phyloP scores from a whole-genome alignment of 2,329 filamentous ascomycete species.

The Magnaporthiopsis rhizophila region DNA sequence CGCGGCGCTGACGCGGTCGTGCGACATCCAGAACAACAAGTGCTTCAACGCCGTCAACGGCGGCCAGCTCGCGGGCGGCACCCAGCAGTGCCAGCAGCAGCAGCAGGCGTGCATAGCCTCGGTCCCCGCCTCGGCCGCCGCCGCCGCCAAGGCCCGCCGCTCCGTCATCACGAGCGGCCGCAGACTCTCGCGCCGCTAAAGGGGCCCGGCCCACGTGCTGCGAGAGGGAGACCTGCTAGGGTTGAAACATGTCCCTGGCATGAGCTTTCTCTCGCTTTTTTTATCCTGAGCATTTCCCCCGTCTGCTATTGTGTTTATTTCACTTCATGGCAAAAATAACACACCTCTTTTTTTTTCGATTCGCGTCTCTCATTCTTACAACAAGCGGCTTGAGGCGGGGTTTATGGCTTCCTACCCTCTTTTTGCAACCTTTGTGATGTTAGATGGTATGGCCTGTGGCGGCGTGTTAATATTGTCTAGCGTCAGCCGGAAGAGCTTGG shows the following conservation, averaged over 20 bases:
- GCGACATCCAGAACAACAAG: conserved; percentile 36
- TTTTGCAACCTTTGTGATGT: neutral
- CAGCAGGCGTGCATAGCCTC: conserved; percentile 19
- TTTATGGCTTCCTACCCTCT: neutral
- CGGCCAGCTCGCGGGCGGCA: conserved; percentile 22
- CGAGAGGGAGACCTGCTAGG: neutral
- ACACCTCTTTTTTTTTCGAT: neutral
- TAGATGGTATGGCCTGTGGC: neutral
- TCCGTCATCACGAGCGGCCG: conserved; percentile 9
- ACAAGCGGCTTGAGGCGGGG: neutral
- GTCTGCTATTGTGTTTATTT: neutral
- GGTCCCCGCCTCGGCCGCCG: conserved; percentile 11
- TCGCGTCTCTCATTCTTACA: neutral
- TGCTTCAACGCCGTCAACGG: conserved; percentile 33
- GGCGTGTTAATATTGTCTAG: neutral
- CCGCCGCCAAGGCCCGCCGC: conserved; percentile 10
- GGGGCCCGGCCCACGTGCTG: neutral
- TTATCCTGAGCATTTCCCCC: too few relatives aligned
- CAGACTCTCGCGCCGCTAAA: neutral
- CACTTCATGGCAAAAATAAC: too few relatives aligned
- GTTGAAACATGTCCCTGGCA: neutral
- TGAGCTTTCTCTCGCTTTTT: neutral
- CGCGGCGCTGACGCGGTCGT: conserved; percentile 33
- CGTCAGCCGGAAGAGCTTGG: neutral
- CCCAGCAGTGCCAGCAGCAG: conserved; percentile 29